Conservation (phyloP, 2,329 filamentous ascomycete species). For the Epichloe amarillans region DNA sequence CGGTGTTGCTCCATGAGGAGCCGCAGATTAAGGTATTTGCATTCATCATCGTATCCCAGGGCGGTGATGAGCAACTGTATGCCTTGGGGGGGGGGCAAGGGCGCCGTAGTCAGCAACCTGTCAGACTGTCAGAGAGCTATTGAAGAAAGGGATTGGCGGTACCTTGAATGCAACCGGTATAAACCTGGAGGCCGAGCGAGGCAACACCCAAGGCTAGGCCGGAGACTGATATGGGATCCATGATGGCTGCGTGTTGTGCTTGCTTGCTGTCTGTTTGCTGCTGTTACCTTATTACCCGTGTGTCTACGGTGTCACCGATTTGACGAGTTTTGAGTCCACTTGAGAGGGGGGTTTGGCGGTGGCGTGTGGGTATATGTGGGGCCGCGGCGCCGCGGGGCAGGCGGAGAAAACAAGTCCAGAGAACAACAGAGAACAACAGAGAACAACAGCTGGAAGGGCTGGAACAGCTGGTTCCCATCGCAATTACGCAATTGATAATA, state of each 20-base stretch:
- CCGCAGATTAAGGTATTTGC: constrained; percentile 33
- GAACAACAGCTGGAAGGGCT: no score
- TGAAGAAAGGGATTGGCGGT: not conserved
- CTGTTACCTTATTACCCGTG: not conserved
- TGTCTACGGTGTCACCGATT: no score
- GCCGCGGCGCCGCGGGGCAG: not conserved
- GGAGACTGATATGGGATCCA: constrained; percentile 30
- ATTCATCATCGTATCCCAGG: constrained; percentile 33
- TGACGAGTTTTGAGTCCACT: no score
- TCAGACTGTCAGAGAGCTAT: not conserved
- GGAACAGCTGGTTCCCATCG: no score
- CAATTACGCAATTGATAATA: no score
- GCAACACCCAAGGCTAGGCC: constrained; percentile 32
- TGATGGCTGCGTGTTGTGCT: constrained; percentile 8
- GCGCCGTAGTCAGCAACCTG: not conserved
- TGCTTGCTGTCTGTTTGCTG: not conserved
- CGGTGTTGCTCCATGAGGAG: constrained; percentile 37
- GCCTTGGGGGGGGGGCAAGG: constrained; percentile 8
- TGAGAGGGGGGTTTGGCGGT: not conserved
- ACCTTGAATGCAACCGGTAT: constrained; percentile 32
- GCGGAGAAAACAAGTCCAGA: not conserved
- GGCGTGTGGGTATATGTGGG: not conserved
- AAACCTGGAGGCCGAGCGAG: constrained; percentile 31
- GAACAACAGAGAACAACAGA: no score
- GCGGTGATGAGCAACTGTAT: constrained; percentile 36